These are phyloP conservation scores for Ustilago esculenta DNA, from an alignment of 1,284 basidiomycete species.

Conservation along the genomic window DNA sequence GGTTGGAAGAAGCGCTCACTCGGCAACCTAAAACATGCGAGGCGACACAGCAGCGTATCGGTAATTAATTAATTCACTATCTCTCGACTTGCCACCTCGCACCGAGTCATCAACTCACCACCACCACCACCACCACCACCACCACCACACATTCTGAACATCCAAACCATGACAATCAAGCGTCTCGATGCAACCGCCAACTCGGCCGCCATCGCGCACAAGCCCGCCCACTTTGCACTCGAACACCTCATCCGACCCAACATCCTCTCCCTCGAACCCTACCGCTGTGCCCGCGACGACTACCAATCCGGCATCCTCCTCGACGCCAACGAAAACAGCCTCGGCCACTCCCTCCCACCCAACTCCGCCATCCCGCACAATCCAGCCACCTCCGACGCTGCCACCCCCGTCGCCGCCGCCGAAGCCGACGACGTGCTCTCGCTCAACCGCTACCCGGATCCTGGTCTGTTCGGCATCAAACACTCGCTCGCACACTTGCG, in stretches of 20 bases:
- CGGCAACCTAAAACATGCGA: conserved; percentile 31
- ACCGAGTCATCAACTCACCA: too few species aligned
- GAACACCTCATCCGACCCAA: conserved; percentile 81
- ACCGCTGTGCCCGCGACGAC: conserved; percentile 95
- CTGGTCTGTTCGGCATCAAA: conserved; percentile 83
- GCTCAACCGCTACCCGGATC: conserved; percentile 87
- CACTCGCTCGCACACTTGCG: conserved; percentile 75
- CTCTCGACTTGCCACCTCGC: background rate
- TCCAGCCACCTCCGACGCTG: conserved; percentile 15
- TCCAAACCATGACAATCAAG: conserved; percentile 42
- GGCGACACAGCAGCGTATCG: conserved; percentile 8
- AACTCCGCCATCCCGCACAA: conserved; percentile 49
- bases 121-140: background rate
- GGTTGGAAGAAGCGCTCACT: conserved; percentile 40
- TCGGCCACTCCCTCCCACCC: conserved; percentile 82
- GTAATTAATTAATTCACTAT: too few species aligned
- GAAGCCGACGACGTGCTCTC: conserved; percentile 67
- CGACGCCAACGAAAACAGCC: conserved; percentile 96
- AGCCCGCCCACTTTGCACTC: conserved; percentile 66
- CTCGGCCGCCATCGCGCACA: conserved; percentile 47
- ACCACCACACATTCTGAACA: background rate
- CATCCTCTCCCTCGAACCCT: conserved; percentile 89
- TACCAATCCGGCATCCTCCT: conserved; percentile 92
- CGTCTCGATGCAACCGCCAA: conserved; percentile 34
- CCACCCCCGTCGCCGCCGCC: conserved; percentile 16